Base-by-base conservation (phyloP, 352 stramenopile species). In the Phytophthora melonis region DNA sequence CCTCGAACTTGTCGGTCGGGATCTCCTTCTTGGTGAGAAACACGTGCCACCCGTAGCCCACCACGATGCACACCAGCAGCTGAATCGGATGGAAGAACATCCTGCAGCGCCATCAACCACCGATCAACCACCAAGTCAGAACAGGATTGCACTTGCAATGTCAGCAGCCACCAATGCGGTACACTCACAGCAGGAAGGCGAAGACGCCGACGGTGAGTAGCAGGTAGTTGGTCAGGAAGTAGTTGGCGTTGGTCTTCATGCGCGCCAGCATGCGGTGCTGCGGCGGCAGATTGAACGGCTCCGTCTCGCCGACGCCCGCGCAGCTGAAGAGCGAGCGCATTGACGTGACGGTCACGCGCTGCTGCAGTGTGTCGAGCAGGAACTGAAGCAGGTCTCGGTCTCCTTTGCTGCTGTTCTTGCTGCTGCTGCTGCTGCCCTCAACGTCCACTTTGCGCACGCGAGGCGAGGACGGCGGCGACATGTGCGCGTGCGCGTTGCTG, bases 201-300 rank as follows among this genome's bases (percentile, higher is more conserved):
- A 93, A 90, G 55, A 92, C 71, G 23, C 76, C 71, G 58, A 77
- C 78, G 21, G 81, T 84, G 53, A 88, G 63, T 32, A 93, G 73
- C 61, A 94, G 21, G 58, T 94, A 94, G 70, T 94, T 94, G 72
- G 83, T 87, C 63, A 93, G 63, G 58, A 92, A 94, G 69, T 83
- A 94, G 70, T 81, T 81, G 62, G 74, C 75, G 80, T 94, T 94
- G 30, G 77, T 85, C 66, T 83, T 85, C 66, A 94, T 78, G n/a
- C 86, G 86, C 70, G 63, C 34, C 45, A 86, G 25, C 59, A 84
- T 80, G 56, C 87, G 78, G 18, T 78, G 69, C 63, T 86, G 78
- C 23, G 77, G 71, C 11, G 86, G 86, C 59, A 91, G 11, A 13
- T 77, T 88, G 74, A 93, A 92, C 34, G 87, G 86, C 61, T 79